Conservation (phyloP, 257 asterid species). For the Solanum gandarillasii region DNA sequence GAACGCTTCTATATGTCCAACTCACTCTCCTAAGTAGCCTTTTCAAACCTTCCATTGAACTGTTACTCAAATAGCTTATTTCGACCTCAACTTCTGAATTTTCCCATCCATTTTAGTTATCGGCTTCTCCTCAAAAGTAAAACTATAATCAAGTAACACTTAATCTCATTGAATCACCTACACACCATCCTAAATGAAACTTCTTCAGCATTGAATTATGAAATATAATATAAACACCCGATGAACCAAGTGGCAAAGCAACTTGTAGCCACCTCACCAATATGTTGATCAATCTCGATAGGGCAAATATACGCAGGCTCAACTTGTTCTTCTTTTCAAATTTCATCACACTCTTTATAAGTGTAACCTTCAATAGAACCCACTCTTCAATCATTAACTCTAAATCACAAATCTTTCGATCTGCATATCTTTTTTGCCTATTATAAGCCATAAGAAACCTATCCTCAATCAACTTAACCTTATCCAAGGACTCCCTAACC, state of each 20-base stretch:
- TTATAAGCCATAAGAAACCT: neutral
- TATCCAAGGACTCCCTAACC: neutral
- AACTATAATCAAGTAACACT: neutral
- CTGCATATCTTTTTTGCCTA: neutral
- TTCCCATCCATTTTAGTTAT: neutral
- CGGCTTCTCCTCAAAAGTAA: neutral
- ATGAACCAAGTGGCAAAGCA: neutral
- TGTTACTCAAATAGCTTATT: too few species aligned
- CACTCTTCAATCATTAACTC: neutral
- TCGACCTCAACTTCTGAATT: neutral
- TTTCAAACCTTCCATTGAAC: neutral
- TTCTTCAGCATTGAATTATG: neutral
- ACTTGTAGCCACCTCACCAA: neutral
- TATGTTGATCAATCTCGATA: neutral
- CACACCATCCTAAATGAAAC: neutral
- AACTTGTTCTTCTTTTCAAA: too few species aligned
- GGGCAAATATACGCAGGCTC: neutral
- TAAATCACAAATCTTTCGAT: neutral
- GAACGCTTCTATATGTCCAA: neutral
- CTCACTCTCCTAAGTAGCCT: neutral
- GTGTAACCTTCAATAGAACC: neutral
- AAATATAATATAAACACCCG: neutral
- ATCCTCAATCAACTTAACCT: neutral
- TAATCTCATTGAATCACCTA: neutral
- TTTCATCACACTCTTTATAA: neutral